phyloP scores from a whole-genome alignment of 768 basidiomycete species.

The Cystobasidium onofrii region DNA sequence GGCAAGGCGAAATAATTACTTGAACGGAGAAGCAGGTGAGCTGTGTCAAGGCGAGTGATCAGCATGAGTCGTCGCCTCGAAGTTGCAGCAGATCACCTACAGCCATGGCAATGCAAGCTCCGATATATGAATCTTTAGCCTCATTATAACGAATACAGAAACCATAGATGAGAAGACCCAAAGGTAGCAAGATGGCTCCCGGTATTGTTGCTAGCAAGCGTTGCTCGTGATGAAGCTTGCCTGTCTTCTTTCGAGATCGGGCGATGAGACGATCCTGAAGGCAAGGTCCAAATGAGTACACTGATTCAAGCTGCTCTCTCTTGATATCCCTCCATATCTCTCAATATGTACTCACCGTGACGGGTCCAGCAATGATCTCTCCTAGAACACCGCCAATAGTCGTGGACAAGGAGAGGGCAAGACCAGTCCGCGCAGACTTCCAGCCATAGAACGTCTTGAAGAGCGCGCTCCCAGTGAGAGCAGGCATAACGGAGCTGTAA shows the following conservation, averaged over 20 bases:
- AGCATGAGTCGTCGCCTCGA: neutral
- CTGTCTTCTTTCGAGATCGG: neutral
- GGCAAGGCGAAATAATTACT: conserved; percentile 9
- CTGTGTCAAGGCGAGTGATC: neutral
- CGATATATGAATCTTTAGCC: conserved; percentile 10
- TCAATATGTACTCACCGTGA: neutral
- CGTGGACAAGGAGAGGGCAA: conserved; percentile 19
- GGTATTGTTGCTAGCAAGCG: neutral
- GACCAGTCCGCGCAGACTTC: conserved; percentile 22
- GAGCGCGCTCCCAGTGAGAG: neutral
- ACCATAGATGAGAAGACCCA: conserved; percentile 15
- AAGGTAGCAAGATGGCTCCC: conserved; percentile 3
- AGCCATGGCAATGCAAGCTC: conserved; percentile 5
- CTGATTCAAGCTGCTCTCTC: too few species aligned
- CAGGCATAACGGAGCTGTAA: conserved; percentile 8
- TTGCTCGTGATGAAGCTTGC: conserved; percentile 17
- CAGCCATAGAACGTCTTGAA: conserved; percentile 17
- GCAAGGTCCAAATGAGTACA: too few species aligned
- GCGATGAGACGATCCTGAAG: conserved; percentile 10
- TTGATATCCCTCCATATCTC: too few species aligned
- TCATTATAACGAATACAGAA: conserved; percentile 8
- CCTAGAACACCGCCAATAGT: conserved; percentile 29
- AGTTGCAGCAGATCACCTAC: neutral
- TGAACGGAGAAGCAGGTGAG: conserved; percentile 17
- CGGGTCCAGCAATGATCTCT: conserved; percentile 28